Percentiles rank a stretch among this genome's conserved stretches.
These are phyloP conservation scores for Diaporthe ilicicola DNA, from an alignment of 2,329 filamentous ascomycete species.

Conservation along the genomic window DNA sequence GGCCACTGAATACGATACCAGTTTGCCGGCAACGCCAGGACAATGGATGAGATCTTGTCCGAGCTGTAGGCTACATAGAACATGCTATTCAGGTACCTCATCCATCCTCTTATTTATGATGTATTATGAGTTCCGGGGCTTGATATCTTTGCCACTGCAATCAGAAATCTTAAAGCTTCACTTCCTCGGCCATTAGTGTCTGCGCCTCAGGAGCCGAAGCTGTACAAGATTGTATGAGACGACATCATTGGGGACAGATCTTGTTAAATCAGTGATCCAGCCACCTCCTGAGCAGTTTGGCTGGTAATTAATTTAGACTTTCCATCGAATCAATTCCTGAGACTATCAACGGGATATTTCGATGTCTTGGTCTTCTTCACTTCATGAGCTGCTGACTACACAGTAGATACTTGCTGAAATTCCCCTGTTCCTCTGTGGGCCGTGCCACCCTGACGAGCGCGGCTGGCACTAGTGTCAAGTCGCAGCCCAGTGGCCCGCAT, in stretches of 20 bases:
- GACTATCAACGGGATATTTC: not conserved
- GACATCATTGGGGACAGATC: not conserved
- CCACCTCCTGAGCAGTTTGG: too few species aligned
- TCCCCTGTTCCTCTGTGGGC: not conserved
- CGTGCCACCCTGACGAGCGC: not conserved
- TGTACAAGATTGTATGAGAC: not conserved
- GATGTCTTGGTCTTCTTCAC: not conserved
- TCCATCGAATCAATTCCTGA: not conserved
- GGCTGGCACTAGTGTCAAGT: constrained; percentile 9
- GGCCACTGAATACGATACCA: not conserved
- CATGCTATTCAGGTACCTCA: not conserved
- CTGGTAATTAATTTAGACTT: not conserved
- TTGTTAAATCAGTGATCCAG: too few species aligned
- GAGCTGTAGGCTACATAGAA: not conserved
- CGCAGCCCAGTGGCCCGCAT: not conserved
- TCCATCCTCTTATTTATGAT: not conserved
- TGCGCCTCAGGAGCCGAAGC: not conserved
- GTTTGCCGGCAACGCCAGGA: not conserved
- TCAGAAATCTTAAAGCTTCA: not conserved
- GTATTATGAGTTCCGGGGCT: not conserved
- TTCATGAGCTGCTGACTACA: too few species aligned
- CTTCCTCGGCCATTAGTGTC: not conserved
- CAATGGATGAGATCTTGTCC: not conserved
- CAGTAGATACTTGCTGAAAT: too few species aligned
- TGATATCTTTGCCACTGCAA: too few species aligned